Evolutionary conservation across 1,284 basidiomycete genomes (phyloP), one percentile per base, ranked within the genome.

Genomic region (Cutaneotrichosporon curvatum): DNA sequence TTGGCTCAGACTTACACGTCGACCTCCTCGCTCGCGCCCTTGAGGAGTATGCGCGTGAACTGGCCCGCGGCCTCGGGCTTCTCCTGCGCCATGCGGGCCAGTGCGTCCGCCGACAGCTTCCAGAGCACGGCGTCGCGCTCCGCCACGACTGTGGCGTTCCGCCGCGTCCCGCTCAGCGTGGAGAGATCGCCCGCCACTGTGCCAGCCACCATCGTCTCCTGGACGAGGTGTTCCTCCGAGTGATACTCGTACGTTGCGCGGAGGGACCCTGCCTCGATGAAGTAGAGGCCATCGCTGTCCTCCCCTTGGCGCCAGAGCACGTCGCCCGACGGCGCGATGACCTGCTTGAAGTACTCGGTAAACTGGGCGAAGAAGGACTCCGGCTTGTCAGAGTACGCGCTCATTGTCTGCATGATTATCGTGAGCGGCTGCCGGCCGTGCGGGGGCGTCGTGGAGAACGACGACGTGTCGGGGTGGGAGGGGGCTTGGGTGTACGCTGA

Each of bases 161-260:
- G 75, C 19, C 79, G 75, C 33, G 83, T 76, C 15, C 81, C 81
- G 8, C 86, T 82, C 20, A 96, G 72, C 31, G 84, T 84, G 0
- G 85, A 84, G 45, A 95, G 71, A 68, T 95, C 91, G 1, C 91
- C 91, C 2, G 90, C 87, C 5, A 94, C 74, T 0, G 88, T 88
- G 1, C 89, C 90, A 2, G 89, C 82, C 0, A 94, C 87, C 90
- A 94, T 95, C 4, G 84, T 86, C 71, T 89, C 87, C 25, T 28
- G 25, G 60, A 86, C 82, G 38, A 88, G 80, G 25, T 25, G 23
- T 10, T 73, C 68, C 22, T 78, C 77, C 7, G 78, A 74, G 10
- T 81, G 79, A 63, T 89, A 90, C 42, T 73, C 71, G 67, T 92
- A 92, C 15, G 78, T 78, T 0, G 90, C 90, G 12, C 85, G 77